Percentiles rank a stretch among this genome's conserved stretches.
Evolutionary conservation across 371 early-diverging fungal genomes (phyloP).

Genomic region (Lichtheimia ramosa): DNA sequence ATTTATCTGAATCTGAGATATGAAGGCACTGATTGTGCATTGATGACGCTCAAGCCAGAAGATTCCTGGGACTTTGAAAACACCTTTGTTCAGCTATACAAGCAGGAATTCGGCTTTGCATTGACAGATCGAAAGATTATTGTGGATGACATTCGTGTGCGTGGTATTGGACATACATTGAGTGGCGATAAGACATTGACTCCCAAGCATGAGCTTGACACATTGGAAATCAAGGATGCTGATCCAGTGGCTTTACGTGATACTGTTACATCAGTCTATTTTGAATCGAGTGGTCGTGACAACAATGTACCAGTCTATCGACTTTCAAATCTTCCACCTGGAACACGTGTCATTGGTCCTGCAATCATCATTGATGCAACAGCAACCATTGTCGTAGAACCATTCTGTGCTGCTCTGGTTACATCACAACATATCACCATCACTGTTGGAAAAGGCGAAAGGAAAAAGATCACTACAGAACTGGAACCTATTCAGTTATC

Average conservation of each 20-base stretch:
- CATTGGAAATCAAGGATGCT: slow-evolving; percentile 29
- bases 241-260: slow-evolving; percentile 26
- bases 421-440: slow-evolving; percentile 82
- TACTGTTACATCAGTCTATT: slow-evolving; percentile 68
- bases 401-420: slow-evolving; percentile 72
- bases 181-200: slow-evolving; percentile 30
- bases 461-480: slow-evolving; percentile 52
- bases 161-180: slow-evolving; percentile 75
- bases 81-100: slow-evolving; percentile 70
- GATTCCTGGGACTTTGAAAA: slow-evolving; percentile 59
- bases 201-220: slow-evolving; percentile 42
- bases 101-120: slow-evolving; percentile 91
- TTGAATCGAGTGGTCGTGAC: slow-evolving; percentile 68
- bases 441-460: slow-evolving; percentile 52
- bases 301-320: slow-evolving; percentile 74
- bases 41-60: slow-evolving; percentile 83
- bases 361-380: slow-evolving; percentile 88
- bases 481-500: slow-evolving; percentile 86
- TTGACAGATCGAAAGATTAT: slow-evolving; percentile 79
- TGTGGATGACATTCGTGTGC: slow-evolving; percentile 92
- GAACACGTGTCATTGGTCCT: slow-evolving; percentile 79
- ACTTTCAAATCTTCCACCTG: slow-evolving; percentile 62
- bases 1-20: slow-evolving; percentile 90
- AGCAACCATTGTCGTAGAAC: slow-evolving; percentile 87
- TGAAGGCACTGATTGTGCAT: slow-evolving; percentile 91